phyloP scores from a whole-genome alignment of 331 rosid genomes.

The Saraca asoca region DNA sequence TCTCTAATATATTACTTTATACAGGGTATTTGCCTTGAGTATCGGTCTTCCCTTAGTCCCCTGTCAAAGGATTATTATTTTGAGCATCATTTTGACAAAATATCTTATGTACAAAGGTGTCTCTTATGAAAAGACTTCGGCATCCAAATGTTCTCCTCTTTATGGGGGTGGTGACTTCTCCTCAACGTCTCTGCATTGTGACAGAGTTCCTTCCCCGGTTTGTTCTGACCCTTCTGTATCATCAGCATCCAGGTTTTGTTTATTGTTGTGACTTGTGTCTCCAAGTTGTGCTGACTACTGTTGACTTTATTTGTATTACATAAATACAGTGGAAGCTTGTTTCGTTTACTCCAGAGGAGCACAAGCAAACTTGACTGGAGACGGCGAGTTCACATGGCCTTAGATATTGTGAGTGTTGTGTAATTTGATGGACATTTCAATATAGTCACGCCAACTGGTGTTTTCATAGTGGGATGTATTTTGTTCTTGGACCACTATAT shows the following conservation, averaged over 20 bases:
- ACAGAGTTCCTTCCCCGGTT: conserved; percentile 99
- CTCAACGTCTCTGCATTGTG: conserved; percentile 89
- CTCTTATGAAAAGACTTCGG: conserved; percentile 94
- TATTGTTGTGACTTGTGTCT: conserved; percentile 15
- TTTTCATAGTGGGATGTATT: neutral
- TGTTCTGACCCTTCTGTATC: conserved; percentile 33
- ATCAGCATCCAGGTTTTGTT: conserved; percentile 11
- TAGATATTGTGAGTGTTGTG: conserved; percentile 82
- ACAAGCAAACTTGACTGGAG: conserved; percentile 91
- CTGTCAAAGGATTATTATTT: neutral
- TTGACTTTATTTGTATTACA: conserved; percentile 34
- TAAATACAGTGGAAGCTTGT: conserved; percentile 89
- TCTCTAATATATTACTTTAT: neutral
- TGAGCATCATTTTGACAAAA: conserved; percentile 26
- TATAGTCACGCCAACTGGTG: neutral
- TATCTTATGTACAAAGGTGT: conserved; percentile 55
- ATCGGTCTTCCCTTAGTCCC: neutral
- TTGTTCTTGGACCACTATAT: neutral
- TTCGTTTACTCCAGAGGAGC: conserved; percentile 84
- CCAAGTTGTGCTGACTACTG: conserved; percentile 33
- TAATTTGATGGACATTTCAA: conserved; percentile 23
- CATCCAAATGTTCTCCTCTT: conserved; percentile 95
- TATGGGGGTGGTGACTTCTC: conserved; percentile 99
- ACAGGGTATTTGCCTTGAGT: neutral
- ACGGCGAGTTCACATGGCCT: conserved; percentile 87